Conservation (phyloP, 2,329 filamentous ascomycete genomes). For the Huntiella bhutanensis region DNA sequence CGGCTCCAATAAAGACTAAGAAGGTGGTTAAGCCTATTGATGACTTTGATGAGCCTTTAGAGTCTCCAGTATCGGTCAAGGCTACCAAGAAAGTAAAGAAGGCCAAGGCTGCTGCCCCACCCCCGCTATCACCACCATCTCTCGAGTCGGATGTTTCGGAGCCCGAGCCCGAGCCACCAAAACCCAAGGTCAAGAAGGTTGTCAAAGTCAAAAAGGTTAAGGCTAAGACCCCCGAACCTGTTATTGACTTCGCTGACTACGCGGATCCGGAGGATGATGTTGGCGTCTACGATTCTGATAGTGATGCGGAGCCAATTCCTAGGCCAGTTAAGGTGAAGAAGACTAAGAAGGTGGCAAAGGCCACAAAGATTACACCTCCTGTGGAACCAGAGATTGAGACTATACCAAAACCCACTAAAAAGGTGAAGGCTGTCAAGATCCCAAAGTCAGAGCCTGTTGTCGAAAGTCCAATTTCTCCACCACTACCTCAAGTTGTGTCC, state of each 20-base stretch:
- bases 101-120: slow-evolving; percentile 10
- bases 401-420: slow-evolving; percentile 3
- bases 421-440: not conserved
- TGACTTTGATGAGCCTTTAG: not conserved
- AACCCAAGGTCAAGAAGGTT: slow-evolving; percentile 4
- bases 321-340: slow-evolving; percentile 12
- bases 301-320: slow-evolving; percentile 13
- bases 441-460: slow-evolving; percentile 1
- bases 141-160: slow-evolving; percentile 13
- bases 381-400: slow-evolving; percentile 11
- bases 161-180: slow-evolving; percentile 12
- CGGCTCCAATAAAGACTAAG: slow-evolving; percentile 8
- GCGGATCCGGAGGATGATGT: slow-evolving; percentile 2
- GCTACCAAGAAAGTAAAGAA: slow-evolving; percentile 1
- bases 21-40: not conserved
- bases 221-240: slow-evolving; percentile 2
- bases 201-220: slow-evolving; percentile 3
- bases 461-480: not conserved
- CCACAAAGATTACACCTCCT: slow-evolving; percentile 12
- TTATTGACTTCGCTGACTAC: slow-evolving; percentile 1
- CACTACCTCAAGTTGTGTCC: not conserved
- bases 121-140: slow-evolving; percentile 14
- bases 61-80: not conserved
- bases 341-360: slow-evolving; percentile 8
- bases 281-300: not conserved